phyloP scores from a whole-genome alignment of 176 grass and related monocot genomes.

The Canna indica region DNA sequence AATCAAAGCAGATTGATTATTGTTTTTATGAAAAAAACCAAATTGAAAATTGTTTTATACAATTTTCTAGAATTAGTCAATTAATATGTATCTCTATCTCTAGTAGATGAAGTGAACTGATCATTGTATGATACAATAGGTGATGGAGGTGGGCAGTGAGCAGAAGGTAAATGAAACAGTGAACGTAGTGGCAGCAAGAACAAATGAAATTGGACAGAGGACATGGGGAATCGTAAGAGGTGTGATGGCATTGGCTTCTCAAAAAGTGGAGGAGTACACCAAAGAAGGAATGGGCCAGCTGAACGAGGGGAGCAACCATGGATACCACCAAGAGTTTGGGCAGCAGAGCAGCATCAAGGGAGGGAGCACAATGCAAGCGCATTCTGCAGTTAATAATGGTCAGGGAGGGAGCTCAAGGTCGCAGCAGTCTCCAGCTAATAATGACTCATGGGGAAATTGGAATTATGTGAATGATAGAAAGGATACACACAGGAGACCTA shows the following conservation, averaged over 20 bases:
- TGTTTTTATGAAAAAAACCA: no score
- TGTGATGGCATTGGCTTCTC: slow-evolving; percentile 70
- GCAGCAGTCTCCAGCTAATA: no score
- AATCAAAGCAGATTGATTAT: no score
- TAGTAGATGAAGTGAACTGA: no score
- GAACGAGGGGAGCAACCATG: slow-evolving; percentile 21
- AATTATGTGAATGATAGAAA: background rate
- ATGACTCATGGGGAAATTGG: background rate
- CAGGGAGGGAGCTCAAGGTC: no score
- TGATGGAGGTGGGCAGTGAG: slow-evolving; percentile 81
- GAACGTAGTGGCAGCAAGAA: slow-evolving; percentile 69
- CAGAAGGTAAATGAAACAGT: slow-evolving; percentile 93
- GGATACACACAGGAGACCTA: background rate
- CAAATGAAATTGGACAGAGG: slow-evolving; percentile 65
- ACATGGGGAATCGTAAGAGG: slow-evolving; percentile 94
- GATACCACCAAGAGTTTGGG: background rate
- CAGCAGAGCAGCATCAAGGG: background rate
- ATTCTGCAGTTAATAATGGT: background rate
- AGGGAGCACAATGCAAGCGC: background rate
- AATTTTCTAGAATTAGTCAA: no score
- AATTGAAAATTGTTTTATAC: no score
- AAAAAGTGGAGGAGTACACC: slow-evolving; percentile 87
- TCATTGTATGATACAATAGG: slow-evolving; percentile 35
- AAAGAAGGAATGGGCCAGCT: slow-evolving; percentile 64
- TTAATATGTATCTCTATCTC: slow-evolving; percentile 10